Base-by-base conservation (phyloP, 495 filamentous ascomycete species). In the Pyrenula massariospora region DNA sequence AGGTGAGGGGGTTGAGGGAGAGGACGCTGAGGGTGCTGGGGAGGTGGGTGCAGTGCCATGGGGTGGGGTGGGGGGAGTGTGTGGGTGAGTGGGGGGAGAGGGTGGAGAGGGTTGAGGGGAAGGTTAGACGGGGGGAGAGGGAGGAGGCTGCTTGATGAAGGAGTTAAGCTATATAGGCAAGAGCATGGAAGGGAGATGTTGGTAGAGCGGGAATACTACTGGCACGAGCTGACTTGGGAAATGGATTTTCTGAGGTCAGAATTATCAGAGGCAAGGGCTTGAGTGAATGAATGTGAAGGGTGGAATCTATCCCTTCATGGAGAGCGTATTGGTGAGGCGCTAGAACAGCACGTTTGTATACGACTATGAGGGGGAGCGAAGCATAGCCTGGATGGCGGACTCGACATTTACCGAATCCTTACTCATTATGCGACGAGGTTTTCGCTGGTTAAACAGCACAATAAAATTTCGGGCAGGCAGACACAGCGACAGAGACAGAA, bases 71-170 rank as follows among this genome's bases (percentile, higher is more conserved):
- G 60, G 84, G 85, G 0, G 81, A 86, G 59, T 84, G 77, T 56
- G 87, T 89, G 76, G 84, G 84, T 11, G 85, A 88, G 47, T 84
- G 84, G 62, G 88, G 95, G 69, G 78, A 78, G 3, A 68, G 87
- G 59, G 60, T 93, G 24, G 79, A 79, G 65, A 77, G 74, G 56
- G 78, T 85, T 10, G 90, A 94, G 71, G 74, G 77, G 60, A 72
- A 74, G 20, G 77, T 91, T 2, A 72, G 78, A 66, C 73, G 85
- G 61, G 66, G 66, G 31, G 85, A 88, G 67, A 42, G 31, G 31
- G 15, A 15, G 5, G 31, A 15, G n/a, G n/a, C n/a, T n/a, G n/a
- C n/a, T n/a, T n/a, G n/a, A n/a, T n/a, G n/a, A n/a, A n/a, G n/a
- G n/a, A n/a, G n/a, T n/a, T n/a, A n/a, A 48, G 42, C 11, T 48